Conservation (phyloP, 768 basidiomycete genomes). For the Pisolithus microcarpus region DNA sequence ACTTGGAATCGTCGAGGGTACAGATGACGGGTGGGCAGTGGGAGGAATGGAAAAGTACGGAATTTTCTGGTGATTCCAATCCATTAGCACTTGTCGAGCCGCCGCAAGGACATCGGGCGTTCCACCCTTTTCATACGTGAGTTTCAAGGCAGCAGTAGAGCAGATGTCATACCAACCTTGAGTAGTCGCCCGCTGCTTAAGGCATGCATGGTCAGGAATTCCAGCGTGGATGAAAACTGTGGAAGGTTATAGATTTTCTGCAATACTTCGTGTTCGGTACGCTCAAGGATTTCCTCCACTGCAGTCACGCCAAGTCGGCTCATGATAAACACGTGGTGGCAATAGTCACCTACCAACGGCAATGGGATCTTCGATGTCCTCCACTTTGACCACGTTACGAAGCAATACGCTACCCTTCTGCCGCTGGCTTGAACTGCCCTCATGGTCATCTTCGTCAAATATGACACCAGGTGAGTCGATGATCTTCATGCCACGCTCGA, state of each 20-base stretch:
- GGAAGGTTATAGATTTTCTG: conserved; percentile 85
- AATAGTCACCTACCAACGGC: conserved; percentile 60
- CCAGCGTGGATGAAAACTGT: conserved; percentile 58
- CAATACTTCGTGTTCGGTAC: conserved; percentile 65
- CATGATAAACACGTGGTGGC: not conserved
- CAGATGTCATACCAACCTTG: conserved; percentile 44
- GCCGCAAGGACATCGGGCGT: conserved; percentile 81
- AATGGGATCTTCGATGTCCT: conserved; percentile 86
- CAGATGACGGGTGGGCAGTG: conserved; percentile 63
- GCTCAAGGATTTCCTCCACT: conserved; percentile 83
- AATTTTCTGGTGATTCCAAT: conserved; percentile 97
- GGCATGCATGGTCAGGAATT: conserved; percentile 88
- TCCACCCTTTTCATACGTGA: conserved; percentile 53
- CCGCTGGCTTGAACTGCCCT: conserved; percentile 40
- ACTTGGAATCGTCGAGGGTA: conserved; percentile 43
- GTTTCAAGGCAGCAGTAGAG: not conserved
- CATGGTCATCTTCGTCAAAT: conserved; percentile 70
- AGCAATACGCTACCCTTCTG: conserved; percentile 57
- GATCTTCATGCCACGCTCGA: conserved; percentile 88
- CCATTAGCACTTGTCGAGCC: conserved; percentile 73
- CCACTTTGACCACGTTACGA: conserved; percentile 84
- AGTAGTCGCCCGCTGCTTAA: conserved; percentile 74
- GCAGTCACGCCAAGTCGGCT: not conserved
- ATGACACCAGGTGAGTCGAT: conserved; percentile 98
- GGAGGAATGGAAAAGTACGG: conserved; percentile 84